Percentiles rank a stretch among this genome's conserved stretches.
phyloP scores from a whole-genome alignment of 2,329 filamentous ascomycete genomes.

The Fusarium longipes region DNA sequence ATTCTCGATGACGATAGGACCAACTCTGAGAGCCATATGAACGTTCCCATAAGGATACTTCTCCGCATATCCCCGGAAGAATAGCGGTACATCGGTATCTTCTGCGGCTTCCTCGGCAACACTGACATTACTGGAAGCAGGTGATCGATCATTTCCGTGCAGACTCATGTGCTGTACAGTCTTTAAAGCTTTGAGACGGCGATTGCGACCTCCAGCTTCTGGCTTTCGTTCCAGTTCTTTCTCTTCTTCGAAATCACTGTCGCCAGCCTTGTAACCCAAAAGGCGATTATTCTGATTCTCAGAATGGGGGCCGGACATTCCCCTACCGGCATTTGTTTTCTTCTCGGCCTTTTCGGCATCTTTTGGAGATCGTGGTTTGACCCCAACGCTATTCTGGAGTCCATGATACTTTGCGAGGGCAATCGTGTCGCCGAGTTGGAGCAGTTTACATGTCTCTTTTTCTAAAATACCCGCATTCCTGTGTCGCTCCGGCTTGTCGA shows the following conservation, averaged over 20 bases:
- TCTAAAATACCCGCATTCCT: background rate
- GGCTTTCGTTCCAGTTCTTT: background rate
- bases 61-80: constrained; percentile 46
- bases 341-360: background rate
- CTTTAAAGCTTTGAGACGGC: constrained; percentile 22
- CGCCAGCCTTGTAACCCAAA: background rate
- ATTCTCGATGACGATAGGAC: constrained; percentile 55
- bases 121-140: constrained; percentile 24
- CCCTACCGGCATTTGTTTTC: background rate
- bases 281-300: background rate
- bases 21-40: constrained; percentile 55
- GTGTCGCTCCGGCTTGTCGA: constrained; percentile 13
- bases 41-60: constrained; percentile 54
- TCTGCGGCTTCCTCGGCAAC: constrained; percentile 30
- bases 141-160: constrained; percentile 14
- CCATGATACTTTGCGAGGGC: constrained; percentile 35
- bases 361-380: constrained; percentile 10
- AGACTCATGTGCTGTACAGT: constrained; percentile 16
- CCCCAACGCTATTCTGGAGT: constrained; percentile 28
- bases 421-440: constrained; percentile 26
- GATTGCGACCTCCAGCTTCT: background rate
- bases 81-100: constrained; percentile 47
- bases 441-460: constrained; percentile 15
- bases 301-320: background rate
- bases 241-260: constrained; percentile 21